Percentiles rank a stretch among this genome's conserved stretches.
Conservation (phyloP, 805 yeast species). For the Jamesozyma rosinii region DNA sequence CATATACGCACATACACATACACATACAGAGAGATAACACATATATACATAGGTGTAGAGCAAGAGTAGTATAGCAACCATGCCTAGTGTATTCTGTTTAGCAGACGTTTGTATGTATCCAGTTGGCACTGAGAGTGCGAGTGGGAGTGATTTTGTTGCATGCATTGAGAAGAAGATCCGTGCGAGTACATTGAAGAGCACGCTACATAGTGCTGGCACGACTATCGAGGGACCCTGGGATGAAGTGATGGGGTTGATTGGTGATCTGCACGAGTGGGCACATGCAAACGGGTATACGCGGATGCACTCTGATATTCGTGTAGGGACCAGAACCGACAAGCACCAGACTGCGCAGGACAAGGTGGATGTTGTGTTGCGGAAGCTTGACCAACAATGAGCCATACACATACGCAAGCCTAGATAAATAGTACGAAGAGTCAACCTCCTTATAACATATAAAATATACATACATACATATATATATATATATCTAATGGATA, state of each 20-base stretch:
- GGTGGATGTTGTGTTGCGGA: conserved; percentile 52
- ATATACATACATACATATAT: neutral
- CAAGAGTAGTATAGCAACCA: neutral
- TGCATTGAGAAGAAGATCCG: conserved; percentile 56
- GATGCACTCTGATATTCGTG: conserved; percentile 76
- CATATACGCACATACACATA: no score
- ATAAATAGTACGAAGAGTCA: no score
- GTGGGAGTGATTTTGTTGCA: conserved; percentile 75
- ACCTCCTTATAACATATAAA: neutral
- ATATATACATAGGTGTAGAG: no score
- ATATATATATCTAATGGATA: neutral
- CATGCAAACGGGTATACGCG: conserved; percentile 68
- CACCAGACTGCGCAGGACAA: conserved; percentile 64
- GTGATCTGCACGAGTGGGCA: conserved; percentile 62
- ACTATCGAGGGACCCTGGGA: conserved; percentile 90
- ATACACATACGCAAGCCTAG: no score
- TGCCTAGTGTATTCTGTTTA: conserved; percentile 44
- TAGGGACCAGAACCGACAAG: conserved; percentile 78
- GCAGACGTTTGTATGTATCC: conserved; percentile 86
- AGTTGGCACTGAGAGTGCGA: conserved; percentile 69
- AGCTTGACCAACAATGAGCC: conserved; percentile 22
- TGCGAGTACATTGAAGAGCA: conserved; percentile 51
- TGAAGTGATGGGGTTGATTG: conserved; percentile 71
- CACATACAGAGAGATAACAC: no score
- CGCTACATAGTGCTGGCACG: conserved; percentile 86